Base-by-base conservation (phyloP, 768 basidiomycete species). In the Collybiopsis luxurians region DNA sequence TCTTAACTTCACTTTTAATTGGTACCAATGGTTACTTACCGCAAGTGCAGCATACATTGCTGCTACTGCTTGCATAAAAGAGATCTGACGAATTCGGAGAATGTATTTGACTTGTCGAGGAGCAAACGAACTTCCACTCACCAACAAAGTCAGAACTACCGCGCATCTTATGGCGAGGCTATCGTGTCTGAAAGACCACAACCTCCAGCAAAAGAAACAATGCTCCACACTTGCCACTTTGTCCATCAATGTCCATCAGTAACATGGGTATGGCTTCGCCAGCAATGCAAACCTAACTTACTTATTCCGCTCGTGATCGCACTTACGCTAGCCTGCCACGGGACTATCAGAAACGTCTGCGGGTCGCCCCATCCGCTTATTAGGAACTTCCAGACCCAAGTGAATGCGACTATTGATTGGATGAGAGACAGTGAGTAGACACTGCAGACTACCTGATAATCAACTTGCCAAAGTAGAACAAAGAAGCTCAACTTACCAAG, bases 191-290 rank as follows among this genome's bases (percentile, higher is more conserved):
- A 27, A 57, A 23, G 17, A 54, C 36, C 43, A 42, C 40, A 61
- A 52, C 60, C 12, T 49, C 60, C 62, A 64, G 10, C 64, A 61
- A 50, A 64, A 67, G 55, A 64, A 67, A 10, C 64, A 13, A 52
- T 67, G 66, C 30, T 63, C 59, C 3, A 63, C 50, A 17, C 53
- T 46, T 4, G 63, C 51, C 42, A 64, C 63, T 66, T 21, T 12
- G 9, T 36, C 10, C 12, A 4, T 19, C 15, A 34, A 21, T 13
- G n/a, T n/a, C n/a, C n/a, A n/a, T n/a, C n/a, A n/a, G n/a, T n/a
- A n/a, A n/a, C n/a, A n/a, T 19, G 28, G 15, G 17, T 44, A 28
- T 23, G 17, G 21, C 6, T 15, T 17, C 21, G 23, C 47, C 13
- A 36, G 6, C 2, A 11, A 30, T 7, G 19, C 34, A 43, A 52